These are phyloP conservation scores for Monilinia laxa DNA, from an alignment of 2,329 filamentous ascomycete species.

Conservation along the genomic window DNA sequence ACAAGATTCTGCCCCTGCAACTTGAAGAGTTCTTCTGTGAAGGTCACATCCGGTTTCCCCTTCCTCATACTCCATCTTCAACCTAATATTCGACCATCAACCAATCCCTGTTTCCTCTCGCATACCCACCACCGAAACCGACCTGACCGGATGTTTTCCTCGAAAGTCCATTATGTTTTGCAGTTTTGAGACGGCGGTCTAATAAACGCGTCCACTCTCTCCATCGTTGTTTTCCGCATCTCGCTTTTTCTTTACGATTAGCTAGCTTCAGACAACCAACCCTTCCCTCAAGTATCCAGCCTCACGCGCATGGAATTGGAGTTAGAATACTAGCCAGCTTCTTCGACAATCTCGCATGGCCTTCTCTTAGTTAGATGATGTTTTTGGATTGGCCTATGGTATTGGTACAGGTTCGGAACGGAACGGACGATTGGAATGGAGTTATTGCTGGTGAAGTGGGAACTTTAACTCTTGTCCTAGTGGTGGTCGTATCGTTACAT, in stretches of 20 bases:
- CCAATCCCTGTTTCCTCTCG: no score
- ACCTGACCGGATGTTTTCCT: not conserved
- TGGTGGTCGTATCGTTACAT: no score
- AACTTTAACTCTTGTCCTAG: not conserved
- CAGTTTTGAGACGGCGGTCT: slow-evolving; percentile 3
- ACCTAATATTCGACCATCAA: no score
- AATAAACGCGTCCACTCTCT: not conserved
- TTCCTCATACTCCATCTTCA: no score
- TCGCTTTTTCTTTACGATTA: not conserved
- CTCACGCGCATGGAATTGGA: no score
- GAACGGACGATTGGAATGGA: not conserved
- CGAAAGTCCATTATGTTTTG: no score
- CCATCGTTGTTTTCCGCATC: not conserved
- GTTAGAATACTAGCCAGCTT: not conserved
- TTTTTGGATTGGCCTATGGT: not conserved
- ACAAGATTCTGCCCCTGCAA: no score
- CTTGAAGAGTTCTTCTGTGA: no score
- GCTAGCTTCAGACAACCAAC: not conserved
- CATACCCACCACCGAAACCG: no score
- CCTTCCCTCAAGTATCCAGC: not conserved
- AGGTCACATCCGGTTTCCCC: no score
- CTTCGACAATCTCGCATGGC: not conserved
- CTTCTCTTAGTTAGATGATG: not conserved
- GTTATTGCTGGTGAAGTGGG: not conserved
- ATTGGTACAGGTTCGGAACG: not conserved